Percentiles rank a stretch among this genome's conserved stretches.
phyloP scores from a whole-genome alignment of 352 stramenopile genomes.

The Sclerospora graminicola region DNA sequence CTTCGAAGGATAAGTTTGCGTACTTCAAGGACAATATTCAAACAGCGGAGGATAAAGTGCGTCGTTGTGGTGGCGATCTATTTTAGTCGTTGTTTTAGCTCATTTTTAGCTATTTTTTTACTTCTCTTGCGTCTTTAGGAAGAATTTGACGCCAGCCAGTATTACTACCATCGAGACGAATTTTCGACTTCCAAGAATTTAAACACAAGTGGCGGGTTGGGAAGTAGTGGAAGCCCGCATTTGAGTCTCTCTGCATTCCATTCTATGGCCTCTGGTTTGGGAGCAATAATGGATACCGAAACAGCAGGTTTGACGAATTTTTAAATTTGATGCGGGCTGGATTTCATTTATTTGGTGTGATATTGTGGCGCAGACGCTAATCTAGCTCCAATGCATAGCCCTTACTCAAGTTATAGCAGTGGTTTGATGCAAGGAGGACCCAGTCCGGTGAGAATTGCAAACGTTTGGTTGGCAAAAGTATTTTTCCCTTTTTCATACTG shows the following conservation, averaged over 20 bases:
- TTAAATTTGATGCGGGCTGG: too few species aligned
- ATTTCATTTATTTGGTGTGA: too few species aligned
- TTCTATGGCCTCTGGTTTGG: slow-evolving; percentile 30
- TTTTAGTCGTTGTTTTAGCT: neutral
- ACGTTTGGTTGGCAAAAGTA: neutral
- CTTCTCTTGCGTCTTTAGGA: slow-evolving; percentile 17
- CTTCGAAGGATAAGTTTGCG: slow-evolving; percentile 82
- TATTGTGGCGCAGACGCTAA: slow-evolving; percentile 2
- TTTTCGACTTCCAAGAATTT: slow-evolving; percentile 31
- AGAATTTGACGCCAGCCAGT: slow-evolving; percentile 82
- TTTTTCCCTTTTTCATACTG: slow-evolving; percentile 2
- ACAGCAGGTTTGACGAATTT: too few species aligned
- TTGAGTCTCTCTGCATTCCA: slow-evolving; percentile 46
- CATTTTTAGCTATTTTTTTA: neutral
- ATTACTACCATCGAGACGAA: slow-evolving; percentile 83
- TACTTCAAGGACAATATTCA: slow-evolving; percentile 89
- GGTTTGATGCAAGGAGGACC: slow-evolving; percentile 26
- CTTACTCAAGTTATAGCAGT: slow-evolving; percentile 38
- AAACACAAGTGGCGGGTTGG: slow-evolving; percentile 14
- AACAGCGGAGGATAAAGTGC: slow-evolving; percentile 78
- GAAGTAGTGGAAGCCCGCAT: slow-evolving; percentile 13
- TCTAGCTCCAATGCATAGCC: slow-evolving; percentile 12
- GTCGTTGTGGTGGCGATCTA: neutral
- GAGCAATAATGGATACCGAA: slow-evolving; percentile 20
- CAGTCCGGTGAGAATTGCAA: slow-evolving; percentile 27